A percentile compares a stretch with the other conserved stretches of the same genome.
Conservation (phyloP, 495 filamentous ascomycete species). For the Penicillium atrosanguineum region DNA sequence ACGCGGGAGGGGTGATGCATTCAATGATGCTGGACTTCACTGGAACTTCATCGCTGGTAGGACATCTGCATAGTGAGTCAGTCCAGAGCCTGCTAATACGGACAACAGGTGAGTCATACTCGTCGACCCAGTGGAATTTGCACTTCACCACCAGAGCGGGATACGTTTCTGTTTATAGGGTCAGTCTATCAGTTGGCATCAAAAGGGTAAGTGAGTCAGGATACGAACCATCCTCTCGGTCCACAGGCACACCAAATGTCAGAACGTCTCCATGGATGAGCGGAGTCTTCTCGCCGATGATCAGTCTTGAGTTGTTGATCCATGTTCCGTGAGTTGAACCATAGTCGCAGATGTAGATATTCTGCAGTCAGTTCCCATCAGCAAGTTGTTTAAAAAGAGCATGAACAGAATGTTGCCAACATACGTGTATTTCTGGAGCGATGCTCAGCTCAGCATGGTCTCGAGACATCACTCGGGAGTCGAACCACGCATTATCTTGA, state of each 20-base stretch:
- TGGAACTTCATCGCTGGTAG: neutral
- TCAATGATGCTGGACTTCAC: neutral
- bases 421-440: conserved; percentile 42
- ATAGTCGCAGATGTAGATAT: conserved; percentile 45
- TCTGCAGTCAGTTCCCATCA: conserved; percentile 24
- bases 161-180: conserved; percentile 32
- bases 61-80: neutral
- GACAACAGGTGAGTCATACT: neutral
- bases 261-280: conserved; percentile 47
- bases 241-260: conserved; percentile 55
- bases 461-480: conserved; percentile 80
- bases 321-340: conserved; percentile 61
- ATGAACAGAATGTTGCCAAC: neutral
- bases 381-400: neutral
- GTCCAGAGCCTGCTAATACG: neutral
- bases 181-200: conserved; percentile 6
- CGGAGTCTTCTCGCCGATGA: conserved; percentile 28
- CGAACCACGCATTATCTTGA: conserved; percentile 68
- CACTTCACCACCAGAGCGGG: conserved; percentile 38
- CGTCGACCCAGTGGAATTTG: conserved; percentile 27
- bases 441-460: conserved; percentile 64
- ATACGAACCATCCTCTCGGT: conserved; percentile 46
- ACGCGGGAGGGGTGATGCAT: neutral
- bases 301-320: conserved; percentile 44
- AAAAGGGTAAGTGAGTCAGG: neutral